Evolutionary conservation across 345 rosid species (phyloP).

Genomic region (Bruguiera gymnorhiza): DNA sequence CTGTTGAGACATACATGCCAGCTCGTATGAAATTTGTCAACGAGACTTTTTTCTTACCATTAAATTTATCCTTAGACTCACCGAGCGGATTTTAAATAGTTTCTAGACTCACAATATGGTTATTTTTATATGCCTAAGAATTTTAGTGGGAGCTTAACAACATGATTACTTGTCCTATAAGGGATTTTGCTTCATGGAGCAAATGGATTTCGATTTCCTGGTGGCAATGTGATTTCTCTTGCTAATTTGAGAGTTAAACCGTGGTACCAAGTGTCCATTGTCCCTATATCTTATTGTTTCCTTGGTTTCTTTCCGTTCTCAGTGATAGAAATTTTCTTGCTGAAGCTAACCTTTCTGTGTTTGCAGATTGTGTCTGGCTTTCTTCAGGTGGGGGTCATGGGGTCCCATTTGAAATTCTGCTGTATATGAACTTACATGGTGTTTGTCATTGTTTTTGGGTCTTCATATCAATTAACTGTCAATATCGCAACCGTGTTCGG

Average conservation of each 20-base stretch:
- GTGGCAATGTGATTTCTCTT: background rate
- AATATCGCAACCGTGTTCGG: background rate
- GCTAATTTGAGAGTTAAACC: slow-evolving; percentile 1
- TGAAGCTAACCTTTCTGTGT: too few relatives aligned
- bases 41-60: too few relatives aligned
- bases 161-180: background rate
- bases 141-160: background rate
- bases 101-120: background rate
- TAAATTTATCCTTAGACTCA: background rate
- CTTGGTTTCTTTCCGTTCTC: background rate
- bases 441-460: background rate
- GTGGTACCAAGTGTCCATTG: too few relatives aligned
- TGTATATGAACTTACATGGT: background rate
- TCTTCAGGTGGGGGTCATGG: too few relatives aligned
- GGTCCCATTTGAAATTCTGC: too few relatives aligned
- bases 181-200: background rate
- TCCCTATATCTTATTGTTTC: background rate
- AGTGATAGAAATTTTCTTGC: slow-evolving; percentile 1
- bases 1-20: background rate
- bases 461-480: background rate
- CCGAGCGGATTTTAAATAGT: background rate
- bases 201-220: background rate
- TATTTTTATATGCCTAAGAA: background rate
- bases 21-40: background rate
- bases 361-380: too few relatives aligned